A percentile compares a stretch with the other conserved stretches of the same genome.
phyloP scores from a whole-genome alignment of 2,329 filamentous ascomycete species.

The Mycocentrospora acerina region DNA sequence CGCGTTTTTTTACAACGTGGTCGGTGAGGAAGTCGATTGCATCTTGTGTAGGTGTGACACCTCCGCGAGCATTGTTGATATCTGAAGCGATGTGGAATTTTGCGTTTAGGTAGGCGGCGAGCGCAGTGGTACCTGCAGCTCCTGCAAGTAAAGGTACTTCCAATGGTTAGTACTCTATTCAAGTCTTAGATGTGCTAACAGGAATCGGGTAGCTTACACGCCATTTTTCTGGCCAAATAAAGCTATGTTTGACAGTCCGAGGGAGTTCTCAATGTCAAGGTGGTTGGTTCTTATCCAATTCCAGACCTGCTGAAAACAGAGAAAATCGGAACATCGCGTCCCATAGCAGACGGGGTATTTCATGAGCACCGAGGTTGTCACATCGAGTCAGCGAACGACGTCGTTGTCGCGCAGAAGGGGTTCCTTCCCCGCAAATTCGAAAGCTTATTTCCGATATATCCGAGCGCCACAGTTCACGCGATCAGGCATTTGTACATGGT shows the following conservation, averaged over 20 bases:
- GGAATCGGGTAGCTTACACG: background rate
- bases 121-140: slow-evolving; percentile 27
- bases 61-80: slow-evolving; percentile 19
- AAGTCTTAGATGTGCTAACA: slow-evolving; percentile 1
- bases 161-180: background rate
- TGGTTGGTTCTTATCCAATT: background rate
- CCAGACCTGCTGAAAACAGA: background rate
- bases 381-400: slow-evolving; percentile 11
- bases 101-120: slow-evolving; percentile 41
- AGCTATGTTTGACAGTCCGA: background rate
- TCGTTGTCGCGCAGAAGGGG: slow-evolving; percentile 1
- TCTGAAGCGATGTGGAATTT: slow-evolving; percentile 37
- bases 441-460: background rate
- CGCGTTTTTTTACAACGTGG: slow-evolving; percentile 18
- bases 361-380: slow-evolving; percentile 6
- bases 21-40: slow-evolving; percentile 20
- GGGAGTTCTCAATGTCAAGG: slow-evolving; percentile 1
- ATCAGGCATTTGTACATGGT: too few species aligned
- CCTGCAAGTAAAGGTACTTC: slow-evolving; percentile 32
- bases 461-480: background rate
- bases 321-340: background rate
- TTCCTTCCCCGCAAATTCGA: slow-evolving; percentile 7
- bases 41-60: slow-evolving; percentile 15
- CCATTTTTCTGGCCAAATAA: background rate
- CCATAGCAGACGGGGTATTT: slow-evolving; percentile 4